phyloP scores from a whole-genome alignment of 768 basidiomycete genomes.

The Pulveroboletus sp. region DNA sequence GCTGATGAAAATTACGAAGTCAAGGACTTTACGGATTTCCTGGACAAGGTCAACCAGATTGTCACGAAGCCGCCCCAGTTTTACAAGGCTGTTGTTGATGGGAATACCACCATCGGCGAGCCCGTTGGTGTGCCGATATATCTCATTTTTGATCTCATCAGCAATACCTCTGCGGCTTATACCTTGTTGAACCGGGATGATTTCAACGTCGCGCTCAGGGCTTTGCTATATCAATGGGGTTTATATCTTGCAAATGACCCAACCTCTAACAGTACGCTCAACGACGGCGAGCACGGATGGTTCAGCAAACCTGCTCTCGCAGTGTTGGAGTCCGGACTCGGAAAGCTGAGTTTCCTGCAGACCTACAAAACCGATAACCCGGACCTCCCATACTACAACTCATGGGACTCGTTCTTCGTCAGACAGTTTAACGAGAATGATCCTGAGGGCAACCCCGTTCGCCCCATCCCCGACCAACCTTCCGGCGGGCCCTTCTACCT shows the following conservation, averaged over 20 bases:
- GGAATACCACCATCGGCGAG: neutral
- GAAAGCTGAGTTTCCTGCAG: neutral
- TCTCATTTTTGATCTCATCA: neutral
- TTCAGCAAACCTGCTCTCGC: neutral
- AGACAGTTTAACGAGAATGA: constrained; percentile 38
- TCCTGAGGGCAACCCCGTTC: constrained; percentile 37
- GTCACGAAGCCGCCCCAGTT: neutral
- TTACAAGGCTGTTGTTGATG: neutral
- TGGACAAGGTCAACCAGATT: neutral
- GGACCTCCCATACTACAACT: constrained; percentile 5
- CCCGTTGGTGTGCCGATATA: neutral
- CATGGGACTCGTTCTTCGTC: constrained; percentile 57
- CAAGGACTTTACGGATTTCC: neutral
- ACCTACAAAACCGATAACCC: neutral
- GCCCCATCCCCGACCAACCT: constrained; percentile 8
- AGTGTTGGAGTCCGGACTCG: neutral
- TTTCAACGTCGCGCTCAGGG: neutral
- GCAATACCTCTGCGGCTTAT: neutral
- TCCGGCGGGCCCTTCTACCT: constrained; percentile 31
- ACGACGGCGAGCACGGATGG: neutral
- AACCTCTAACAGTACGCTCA: neutral
- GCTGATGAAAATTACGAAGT: neutral
- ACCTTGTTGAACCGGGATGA: neutral
- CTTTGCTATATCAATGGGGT: neutral
- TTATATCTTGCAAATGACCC: neutral